Percentiles rank a stretch among this genome's conserved stretches.
These are phyloP conservation scores for Boletus subparvulus DNA, from an alignment of 768 basidiomycete genomes.

Conservation along the genomic window DNA sequence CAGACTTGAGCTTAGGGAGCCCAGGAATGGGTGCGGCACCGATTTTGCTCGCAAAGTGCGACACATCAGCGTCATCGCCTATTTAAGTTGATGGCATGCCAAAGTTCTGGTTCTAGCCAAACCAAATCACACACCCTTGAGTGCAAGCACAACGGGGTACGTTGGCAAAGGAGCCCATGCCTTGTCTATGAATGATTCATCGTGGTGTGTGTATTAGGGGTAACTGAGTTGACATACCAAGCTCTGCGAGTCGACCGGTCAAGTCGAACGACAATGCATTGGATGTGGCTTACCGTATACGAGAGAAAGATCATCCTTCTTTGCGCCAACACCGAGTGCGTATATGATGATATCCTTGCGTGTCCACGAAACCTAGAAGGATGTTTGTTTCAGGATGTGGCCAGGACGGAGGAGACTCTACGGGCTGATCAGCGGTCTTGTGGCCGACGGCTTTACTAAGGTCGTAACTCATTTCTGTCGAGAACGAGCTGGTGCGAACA, in stretches of 20 bases:
- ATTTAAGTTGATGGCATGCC: not conserved
- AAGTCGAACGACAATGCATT: not conserved
- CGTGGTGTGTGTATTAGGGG: too few relatives aligned
- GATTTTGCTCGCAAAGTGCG: conserved; percentile 57
- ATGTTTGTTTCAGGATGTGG: not conserved
- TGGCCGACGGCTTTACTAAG: conserved; percentile 68
- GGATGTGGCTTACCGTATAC: conserved; percentile 58
- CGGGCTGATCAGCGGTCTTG: conserved; percentile 51
- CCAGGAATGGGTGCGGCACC: conserved; percentile 50
- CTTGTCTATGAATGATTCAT: conserved; percentile 43
- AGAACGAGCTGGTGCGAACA: too few relatives aligned
- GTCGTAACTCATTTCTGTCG: conserved; percentile 48
- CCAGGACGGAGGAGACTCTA: conserved; percentile 31
- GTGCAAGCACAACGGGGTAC: conserved; percentile 74
- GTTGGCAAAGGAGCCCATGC: conserved; percentile 79
- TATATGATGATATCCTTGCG: conserved; percentile 80
- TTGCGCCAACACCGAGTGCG: conserved; percentile 79
- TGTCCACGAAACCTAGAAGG: conserved; percentile 73
- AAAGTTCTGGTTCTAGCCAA: not conserved
- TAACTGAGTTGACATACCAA: conserved; percentile 38
- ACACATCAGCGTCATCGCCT: conserved; percentile 65
- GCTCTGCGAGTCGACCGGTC: conserved; percentile 38
- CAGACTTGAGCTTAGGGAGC: conserved; percentile 68
- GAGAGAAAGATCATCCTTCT: conserved; percentile 64
- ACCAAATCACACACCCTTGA: conserved; percentile 51